These are phyloP conservation scores for Penicillium sp. DNA, from an alignment of 2,329 filamentous ascomycete genomes.

Conservation along the genomic window DNA sequence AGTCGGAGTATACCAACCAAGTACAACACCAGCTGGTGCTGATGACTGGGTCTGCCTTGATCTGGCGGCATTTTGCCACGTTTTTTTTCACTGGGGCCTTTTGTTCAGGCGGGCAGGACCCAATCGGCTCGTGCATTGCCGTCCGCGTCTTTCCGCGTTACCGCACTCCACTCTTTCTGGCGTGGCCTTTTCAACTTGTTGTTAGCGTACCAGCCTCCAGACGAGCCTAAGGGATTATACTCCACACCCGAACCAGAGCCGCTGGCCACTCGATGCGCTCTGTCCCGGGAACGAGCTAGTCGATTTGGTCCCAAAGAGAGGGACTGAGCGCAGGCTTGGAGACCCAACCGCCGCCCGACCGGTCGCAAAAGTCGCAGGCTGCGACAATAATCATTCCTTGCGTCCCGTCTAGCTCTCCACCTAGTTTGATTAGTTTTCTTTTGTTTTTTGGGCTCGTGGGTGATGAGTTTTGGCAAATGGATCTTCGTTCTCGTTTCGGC, in stretches of 20 bases:
- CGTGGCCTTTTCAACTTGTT: constrained; percentile 18
- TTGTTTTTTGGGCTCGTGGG: neutral
- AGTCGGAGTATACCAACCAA: neutral
- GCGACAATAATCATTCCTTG: constrained; percentile 9
- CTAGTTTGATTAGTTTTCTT: neutral
- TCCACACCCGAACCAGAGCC: constrained; percentile 23
- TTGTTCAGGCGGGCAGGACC: constrained; percentile 20
- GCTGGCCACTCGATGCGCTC: constrained; percentile 29
- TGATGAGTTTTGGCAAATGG: too few species aligned
- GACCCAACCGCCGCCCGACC: constrained; percentile 20
- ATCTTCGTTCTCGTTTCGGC: neutral
- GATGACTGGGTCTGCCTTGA: constrained; percentile 5
- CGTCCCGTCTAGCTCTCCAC: neutral
- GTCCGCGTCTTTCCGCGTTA: constrained; percentile 38
- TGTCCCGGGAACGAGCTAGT: constrained; percentile 25
- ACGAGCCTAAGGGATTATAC: constrained; percentile 2
- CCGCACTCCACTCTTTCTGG: constrained; percentile 30
- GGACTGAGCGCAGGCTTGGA: constrained; percentile 27
- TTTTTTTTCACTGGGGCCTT: constrained; percentile 20
- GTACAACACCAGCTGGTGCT: neutral
- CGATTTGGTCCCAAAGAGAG: constrained; percentile 19
- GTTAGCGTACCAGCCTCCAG: constrained; percentile 13
- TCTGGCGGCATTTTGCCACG: constrained; percentile 27
- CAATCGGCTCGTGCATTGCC: constrained; percentile 37
- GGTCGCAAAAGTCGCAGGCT: constrained; percentile 12